A percentile compares a stretch with the other conserved stretches of the same genome.
phyloP scores from a whole-genome alignment of 2,329 filamentous ascomycete species.

The Aciculosporium take region DNA sequence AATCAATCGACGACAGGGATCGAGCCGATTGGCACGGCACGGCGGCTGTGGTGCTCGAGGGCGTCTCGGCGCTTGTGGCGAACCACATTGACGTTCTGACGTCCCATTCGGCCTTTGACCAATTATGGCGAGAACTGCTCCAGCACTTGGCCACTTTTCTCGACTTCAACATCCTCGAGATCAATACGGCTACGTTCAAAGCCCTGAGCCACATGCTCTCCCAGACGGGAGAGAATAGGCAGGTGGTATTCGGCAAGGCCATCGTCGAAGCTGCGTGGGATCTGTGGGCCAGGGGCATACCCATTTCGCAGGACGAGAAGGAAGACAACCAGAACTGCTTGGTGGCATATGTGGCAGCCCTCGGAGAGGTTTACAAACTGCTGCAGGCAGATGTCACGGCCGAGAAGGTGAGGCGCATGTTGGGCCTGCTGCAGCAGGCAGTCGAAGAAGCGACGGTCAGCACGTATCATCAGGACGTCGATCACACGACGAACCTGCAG shows the following conservation, averaged over 20 bases:
- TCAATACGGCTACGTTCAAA: conserved; percentile 58
- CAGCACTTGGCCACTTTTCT: conserved; percentile 51
- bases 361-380: conserved; percentile 66
- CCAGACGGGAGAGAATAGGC: conserved; percentile 28
- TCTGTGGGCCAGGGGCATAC: conserved; percentile 55
- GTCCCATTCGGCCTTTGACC: conserved; percentile 49
- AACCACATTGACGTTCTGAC: conserved; percentile 64
- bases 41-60: conserved; percentile 57
- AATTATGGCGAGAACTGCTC: conserved; percentile 64
- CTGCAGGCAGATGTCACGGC: conserved; percentile 49
- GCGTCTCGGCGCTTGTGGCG: conserved; percentile 57
- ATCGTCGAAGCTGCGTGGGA: conserved; percentile 52
- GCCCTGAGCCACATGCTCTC: conserved; percentile 51
- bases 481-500: conserved; percentile 61
- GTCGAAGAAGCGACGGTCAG: conserved; percentile 55
- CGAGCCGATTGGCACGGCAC: conserved; percentile 57
- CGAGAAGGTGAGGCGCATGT: conserved; percentile 50
- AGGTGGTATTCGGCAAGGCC: conserved; percentile 29
- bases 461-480: conserved; percentile 56
- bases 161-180: conserved; percentile 49
- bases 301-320: conserved; percentile 28
- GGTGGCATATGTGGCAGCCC: conserved; percentile 66
- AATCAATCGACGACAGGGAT: conserved; percentile 26
- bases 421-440: conserved; percentile 55
- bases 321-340: conserved; percentile 66